A percentile compares a stretch with the other conserved stretches of the same genome.
phyloP scores from a whole-genome alignment of 2,329 filamentous ascomycete genomes.

The Didymella segeticola region DNA sequence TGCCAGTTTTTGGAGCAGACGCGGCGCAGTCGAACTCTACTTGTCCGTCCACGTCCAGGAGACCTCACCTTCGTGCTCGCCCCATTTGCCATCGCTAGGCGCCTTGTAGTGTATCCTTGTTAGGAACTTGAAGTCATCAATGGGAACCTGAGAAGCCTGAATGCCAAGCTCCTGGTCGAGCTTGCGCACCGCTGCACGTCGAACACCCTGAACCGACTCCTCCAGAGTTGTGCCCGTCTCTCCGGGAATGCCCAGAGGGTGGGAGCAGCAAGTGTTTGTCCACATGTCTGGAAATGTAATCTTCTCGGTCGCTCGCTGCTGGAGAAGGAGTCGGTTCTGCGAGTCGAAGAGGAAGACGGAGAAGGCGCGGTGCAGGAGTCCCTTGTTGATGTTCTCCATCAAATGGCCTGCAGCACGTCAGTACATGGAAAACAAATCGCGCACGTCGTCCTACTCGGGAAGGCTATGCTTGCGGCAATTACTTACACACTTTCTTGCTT shows the following conservation, averaged over 20 bases:
- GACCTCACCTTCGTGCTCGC: constrained; percentile 90
- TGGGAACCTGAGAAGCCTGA: constrained; percentile 82
- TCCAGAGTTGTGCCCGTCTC: constrained; percentile 86
- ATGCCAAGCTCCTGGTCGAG: constrained; percentile 95
- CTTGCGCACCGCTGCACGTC: constrained; percentile 91
- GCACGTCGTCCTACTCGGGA: constrained; percentile 11
- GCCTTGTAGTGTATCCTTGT: constrained; percentile 99
- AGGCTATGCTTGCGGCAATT: constrained; percentile 9
- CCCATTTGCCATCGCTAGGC: constrained; percentile 96
- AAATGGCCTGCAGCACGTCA: constrained; percentile 73
- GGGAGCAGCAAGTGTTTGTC: constrained; percentile 99
- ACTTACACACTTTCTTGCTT: constrained; percentile 95
- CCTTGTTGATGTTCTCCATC: constrained; percentile 98
- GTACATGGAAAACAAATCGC: constrained; percentile 10
- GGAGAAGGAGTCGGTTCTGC: constrained; percentile 88
- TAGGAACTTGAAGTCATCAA: constrained; percentile 91
- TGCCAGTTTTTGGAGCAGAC: neutral
- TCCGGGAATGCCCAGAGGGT: constrained; percentile 87
- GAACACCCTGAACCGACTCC: constrained; percentile 83
- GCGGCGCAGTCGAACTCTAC: constrained; percentile 20
- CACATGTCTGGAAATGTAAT: constrained; percentile 99
- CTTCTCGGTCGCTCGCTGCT: constrained; percentile 95
- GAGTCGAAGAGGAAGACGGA: constrained; percentile 98
- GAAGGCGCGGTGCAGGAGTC: constrained; percentile 94
- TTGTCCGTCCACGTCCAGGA: neutral